phyloP scores from a whole-genome alignment of 2,329 filamentous ascomycete genomes.

The Paraphoma chrysanthemicola region DNA sequence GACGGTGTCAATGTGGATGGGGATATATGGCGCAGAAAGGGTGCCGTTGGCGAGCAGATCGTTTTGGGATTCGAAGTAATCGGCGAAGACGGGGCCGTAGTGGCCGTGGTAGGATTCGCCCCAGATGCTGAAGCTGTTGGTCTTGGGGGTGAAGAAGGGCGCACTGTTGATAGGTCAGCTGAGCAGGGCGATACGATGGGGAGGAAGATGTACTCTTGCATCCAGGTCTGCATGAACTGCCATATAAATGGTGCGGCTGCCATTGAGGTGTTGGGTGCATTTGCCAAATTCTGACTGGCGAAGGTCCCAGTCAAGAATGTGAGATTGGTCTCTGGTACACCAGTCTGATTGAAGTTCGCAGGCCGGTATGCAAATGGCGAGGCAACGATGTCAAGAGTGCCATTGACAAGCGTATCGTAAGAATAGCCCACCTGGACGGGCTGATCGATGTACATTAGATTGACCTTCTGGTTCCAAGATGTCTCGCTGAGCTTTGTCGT shows the following conservation, averaged over 20 bases:
- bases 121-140: conserved; percentile 60
- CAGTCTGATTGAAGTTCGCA: conserved; percentile 3
- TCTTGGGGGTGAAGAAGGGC: conserved; percentile 63
- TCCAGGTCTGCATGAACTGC: conserved; percentile 17
- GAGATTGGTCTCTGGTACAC: conserved; percentile 54
- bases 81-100: conserved; percentile 62
- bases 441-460: conserved; percentile 68
- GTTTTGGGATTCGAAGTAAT: conserved; percentile 62
- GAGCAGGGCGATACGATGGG: background rate
- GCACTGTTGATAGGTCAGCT: conserved; percentile 47
- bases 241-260: conserved; percentile 14
- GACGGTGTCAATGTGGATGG: conserved; percentile 55
- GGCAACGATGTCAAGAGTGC: conserved; percentile 11
- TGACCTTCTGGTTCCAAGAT: conserved; percentile 62
- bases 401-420: conserved; percentile 41
- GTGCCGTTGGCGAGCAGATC: conserved; percentile 51
- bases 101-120: conserved; percentile 31
- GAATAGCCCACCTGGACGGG: conserved; percentile 64
- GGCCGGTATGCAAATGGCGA: conserved; percentile 2
- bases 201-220: conserved; percentile 7
- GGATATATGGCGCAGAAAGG: conserved; percentile 24
- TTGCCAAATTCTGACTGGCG: conserved; percentile 44
- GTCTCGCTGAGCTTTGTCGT: conserved; percentile 57
- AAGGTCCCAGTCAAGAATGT: conserved; percentile 61
- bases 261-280: conserved; percentile 16